Evolutionary conservation across 192 early-diverging fungal genomes (phyloP).

Genomic region (Phlyctochytrium arcticum): DNA sequence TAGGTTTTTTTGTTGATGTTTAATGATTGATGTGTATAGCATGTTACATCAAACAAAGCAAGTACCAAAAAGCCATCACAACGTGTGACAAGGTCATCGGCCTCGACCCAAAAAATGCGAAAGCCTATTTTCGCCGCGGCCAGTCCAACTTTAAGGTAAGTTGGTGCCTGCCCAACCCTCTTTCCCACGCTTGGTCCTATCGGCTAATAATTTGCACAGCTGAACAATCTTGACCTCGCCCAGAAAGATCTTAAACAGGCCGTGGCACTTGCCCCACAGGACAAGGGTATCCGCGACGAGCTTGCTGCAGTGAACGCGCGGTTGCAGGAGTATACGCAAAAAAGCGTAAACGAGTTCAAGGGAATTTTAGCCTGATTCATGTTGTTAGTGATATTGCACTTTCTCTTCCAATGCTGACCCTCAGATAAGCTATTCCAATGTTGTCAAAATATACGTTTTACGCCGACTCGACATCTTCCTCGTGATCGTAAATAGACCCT

Average conservation of each 20-base stretch:
- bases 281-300: conserved; percentile 31
- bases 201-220: conserved; percentile 14
- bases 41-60: conserved; percentile 32
- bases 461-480: conserved; percentile 14
- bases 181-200: too few species aligned
- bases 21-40: conserved; percentile 11
- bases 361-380: too few species aligned
- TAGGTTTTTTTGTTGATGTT: background rate
- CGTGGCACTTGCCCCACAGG: conserved; percentile 33
- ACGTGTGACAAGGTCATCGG: conserved; percentile 34
- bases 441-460: too few species aligned
- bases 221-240: conserved; percentile 33
- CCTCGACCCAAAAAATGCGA: conserved; percentile 33
- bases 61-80: conserved; percentile 26
- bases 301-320: conserved; percentile 15
- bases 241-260: conserved; percentile 37
- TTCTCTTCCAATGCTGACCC: too few species aligned
- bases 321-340: conserved; percentile 31
- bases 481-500: background rate
- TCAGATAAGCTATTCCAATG: too few species aligned
- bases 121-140: conserved; percentile 41
- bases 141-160: too few species aligned
- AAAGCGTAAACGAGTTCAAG: conserved; percentile 36
- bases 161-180: too few species aligned
- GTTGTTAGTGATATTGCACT: too few species aligned